A percentile compares a stretch with the other conserved stretches of the same genome.
phyloP scores from a whole-genome alignment of 148 eudicot genomes.

The Vaccinium macrocarpon region DNA sequence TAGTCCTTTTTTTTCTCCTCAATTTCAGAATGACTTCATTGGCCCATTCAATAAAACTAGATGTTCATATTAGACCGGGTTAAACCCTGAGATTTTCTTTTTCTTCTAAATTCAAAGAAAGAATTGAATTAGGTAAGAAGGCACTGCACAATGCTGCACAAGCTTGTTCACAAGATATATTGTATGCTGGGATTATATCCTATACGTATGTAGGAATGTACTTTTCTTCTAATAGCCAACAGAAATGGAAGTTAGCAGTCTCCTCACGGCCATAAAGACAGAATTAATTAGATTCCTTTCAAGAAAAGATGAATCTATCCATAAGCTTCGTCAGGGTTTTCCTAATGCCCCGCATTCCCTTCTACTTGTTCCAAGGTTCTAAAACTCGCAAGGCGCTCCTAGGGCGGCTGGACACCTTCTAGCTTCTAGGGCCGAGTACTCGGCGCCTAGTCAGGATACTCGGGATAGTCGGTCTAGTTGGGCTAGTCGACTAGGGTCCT shows the following conservation, averaged over 20 bases:
- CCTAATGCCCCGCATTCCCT: background rate
- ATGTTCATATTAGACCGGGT: background rate
- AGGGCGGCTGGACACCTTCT: too few species aligned
- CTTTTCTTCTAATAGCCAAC: background rate
- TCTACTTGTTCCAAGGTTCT: background rate
- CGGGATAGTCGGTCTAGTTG: too few species aligned
- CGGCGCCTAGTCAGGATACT: too few species aligned
- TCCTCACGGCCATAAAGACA: background rate
- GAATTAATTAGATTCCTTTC: background rate
- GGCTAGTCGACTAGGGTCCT: too few species aligned
- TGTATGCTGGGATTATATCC: background rate
- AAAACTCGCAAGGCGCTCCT: too few species aligned
- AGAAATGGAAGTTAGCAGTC: background rate
- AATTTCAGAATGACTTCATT: background rate
- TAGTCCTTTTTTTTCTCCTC: background rate
- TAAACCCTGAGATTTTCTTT: too few species aligned
- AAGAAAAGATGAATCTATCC: background rate
- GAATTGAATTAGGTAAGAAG: too few species aligned
- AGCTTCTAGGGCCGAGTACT: too few species aligned
- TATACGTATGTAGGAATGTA: background rate
- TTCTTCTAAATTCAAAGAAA: too few species aligned
- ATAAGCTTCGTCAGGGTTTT: background rate
- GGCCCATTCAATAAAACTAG: background rate
- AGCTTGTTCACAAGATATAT: background rate
- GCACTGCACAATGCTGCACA: too few species aligned